A percentile compares a stretch with the other conserved stretches of the same genome.
These are phyloP conservation scores for Lachnellula occidentalis DNA, from an alignment of 2,329 filamentous ascomycete genomes.

Conservation along the genomic window DNA sequence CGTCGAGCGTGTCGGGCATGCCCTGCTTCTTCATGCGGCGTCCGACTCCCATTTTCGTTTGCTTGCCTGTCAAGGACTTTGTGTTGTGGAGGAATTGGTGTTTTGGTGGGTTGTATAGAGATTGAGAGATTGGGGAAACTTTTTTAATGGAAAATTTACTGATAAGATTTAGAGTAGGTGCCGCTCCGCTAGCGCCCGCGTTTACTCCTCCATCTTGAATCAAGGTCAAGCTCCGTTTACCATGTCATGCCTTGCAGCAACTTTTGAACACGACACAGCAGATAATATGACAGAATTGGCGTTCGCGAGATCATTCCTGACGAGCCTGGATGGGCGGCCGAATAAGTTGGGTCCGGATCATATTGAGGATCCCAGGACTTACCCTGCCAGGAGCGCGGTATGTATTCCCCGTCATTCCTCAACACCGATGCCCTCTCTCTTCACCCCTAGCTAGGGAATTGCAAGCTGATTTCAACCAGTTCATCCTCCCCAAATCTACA, in stretches of 20 bases:
- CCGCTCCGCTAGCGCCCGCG: conserved; percentile 8
- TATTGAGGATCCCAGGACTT: conserved; percentile 77
- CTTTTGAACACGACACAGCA: not conserved
- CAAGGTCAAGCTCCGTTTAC: not conserved
- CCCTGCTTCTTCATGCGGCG: conserved; percentile 97
- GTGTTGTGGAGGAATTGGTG: conserved; percentile 1
- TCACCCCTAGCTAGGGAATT: not conserved
- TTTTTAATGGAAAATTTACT: conserved; percentile 10
- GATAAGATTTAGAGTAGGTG: conserved; percentile 22
- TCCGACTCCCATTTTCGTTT: conserved; percentile 71
- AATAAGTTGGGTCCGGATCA: conserved; percentile 82
- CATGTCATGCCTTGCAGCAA: not conserved
- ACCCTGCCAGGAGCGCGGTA: conserved; percentile 73
- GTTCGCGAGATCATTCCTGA: conserved; percentile 81
- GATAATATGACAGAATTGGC: conserved; percentile 69
- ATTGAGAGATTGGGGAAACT: conserved; percentile 6
- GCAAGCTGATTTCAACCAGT: conserved; percentile 41
- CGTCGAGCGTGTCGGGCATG: conserved; percentile 73
- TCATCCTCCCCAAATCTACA: conserved; percentile 59
- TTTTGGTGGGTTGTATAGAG: conserved; percentile 1
- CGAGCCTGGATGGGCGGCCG: conserved; percentile 70
- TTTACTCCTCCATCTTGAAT: not conserved
- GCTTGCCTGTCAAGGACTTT: not conserved
- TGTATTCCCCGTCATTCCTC: conserved; percentile 27
- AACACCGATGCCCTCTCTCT: not conserved